Evolutionary conservation across 768 basidiomycete genomes (phyloP).

Genomic region (Trametes maxima): DNA sequence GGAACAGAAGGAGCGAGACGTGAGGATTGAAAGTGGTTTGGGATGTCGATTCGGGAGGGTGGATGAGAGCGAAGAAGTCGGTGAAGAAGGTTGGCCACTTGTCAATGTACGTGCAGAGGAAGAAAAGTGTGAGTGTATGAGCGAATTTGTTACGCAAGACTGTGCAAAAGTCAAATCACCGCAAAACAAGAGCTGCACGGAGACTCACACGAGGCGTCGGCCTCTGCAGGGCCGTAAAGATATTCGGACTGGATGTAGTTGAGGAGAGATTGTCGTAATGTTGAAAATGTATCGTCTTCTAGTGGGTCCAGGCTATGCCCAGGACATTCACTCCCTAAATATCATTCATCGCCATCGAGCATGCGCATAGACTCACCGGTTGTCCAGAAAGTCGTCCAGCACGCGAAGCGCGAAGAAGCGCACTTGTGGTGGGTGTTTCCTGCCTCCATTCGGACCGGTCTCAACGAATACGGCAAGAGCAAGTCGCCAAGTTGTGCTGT

Average conservation of each 20-base stretch:
- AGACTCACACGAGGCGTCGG: slow-evolving; percentile 75
- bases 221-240: slow-evolving; percentile 82
- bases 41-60: slow-evolving; percentile 55
- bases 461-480: slow-evolving; percentile 76
- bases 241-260: slow-evolving; percentile 89
- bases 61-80: slow-evolving; percentile 75
- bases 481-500: slow-evolving; percentile 78
- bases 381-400: slow-evolving; percentile 81
- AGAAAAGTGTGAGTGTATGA: slow-evolving; percentile 86
- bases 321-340: neutral
- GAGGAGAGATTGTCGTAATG: slow-evolving; percentile 74
- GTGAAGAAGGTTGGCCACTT: slow-evolving; percentile 88
- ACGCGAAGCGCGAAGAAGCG: slow-evolving; percentile 82
- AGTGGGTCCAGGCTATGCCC: slow-evolving; percentile 59
- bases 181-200: neutral
- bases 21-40: slow-evolving; percentile 75
- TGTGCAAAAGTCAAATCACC: slow-evolving; percentile 34
- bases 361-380: slow-evolving; percentile 58
- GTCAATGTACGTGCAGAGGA: slow-evolving; percentile 82
- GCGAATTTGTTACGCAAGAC: slow-evolving; percentile 95
- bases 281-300: slow-evolving; percentile 69
- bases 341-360: neutral
- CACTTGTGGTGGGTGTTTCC: slow-evolving; percentile 70
- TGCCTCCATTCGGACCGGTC: slow-evolving; percentile 55
- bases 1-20: slow-evolving; percentile 87